These are phyloP conservation scores for Trichoderma asperellum DNA, from an alignment of 2,329 filamentous ascomycete genomes.

Conservation along the genomic window DNA sequence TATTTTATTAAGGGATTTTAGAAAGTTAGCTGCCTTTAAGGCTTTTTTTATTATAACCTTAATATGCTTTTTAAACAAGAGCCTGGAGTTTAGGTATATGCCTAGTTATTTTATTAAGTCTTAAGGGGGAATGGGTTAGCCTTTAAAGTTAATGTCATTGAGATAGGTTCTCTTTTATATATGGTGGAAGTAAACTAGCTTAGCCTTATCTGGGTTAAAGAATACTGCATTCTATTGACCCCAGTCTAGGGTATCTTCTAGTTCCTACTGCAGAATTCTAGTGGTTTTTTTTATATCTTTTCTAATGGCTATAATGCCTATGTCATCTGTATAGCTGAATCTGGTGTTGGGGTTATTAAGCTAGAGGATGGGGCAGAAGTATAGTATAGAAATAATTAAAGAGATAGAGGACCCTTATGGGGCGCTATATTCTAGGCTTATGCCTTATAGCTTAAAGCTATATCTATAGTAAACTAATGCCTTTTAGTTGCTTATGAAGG, in stretches of 20 bases:
- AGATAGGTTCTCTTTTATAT: background rate
- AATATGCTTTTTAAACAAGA: background rate
- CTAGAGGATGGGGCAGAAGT: too few relatives aligned
- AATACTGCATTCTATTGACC: background rate
- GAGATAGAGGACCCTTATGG: background rate
- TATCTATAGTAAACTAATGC: constrained; percentile 19
- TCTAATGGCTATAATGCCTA: background rate
- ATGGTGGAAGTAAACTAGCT: constrained; percentile 33
- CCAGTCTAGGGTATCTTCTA: background rate
- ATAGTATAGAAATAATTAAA: too few relatives aligned
- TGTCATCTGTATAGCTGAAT: constrained; percentile 27
- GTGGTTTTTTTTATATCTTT: constrained; percentile 29
- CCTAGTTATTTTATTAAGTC: background rate
- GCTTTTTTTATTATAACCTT: background rate
- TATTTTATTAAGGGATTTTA: background rate
- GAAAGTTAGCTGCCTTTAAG: background rate
- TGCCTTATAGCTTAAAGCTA: too few relatives aligned
- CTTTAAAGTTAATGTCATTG: background rate
- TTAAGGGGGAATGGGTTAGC: background rate
- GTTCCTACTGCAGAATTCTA: constrained; percentile 8
- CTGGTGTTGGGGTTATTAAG: background rate
- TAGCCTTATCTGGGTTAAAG: constrained; percentile 33
- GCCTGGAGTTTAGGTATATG: background rate
- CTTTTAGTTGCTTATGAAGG: constrained; percentile 28
- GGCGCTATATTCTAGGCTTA: too few relatives aligned